Conservation (phyloP, 1,284 basidiomycete genomes). For the Puccinia novopanici region DNA sequence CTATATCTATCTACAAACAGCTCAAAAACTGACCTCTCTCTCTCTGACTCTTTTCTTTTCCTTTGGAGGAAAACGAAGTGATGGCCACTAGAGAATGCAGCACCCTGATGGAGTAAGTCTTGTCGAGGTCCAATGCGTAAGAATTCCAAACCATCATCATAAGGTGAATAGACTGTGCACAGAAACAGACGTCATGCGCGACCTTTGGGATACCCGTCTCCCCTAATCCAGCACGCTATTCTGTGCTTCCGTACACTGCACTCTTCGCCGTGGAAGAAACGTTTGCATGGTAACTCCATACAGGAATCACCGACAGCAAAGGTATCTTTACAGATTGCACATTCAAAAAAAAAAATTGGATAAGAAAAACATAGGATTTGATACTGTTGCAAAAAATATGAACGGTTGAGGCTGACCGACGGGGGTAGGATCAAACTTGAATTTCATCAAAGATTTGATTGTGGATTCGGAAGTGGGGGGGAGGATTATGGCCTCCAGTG, state of each 20-base stretch:
- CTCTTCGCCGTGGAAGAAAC: conserved; percentile 72
- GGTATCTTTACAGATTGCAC: conserved; percentile 57
- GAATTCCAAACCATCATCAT: no score
- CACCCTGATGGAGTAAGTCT: no score
- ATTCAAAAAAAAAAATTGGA: conserved; percentile 55
- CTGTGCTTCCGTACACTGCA: conserved; percentile 71
- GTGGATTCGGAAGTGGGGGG: conserved; percentile 74
- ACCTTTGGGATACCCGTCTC: no score
- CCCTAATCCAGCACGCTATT: no score
- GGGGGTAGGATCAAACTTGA: conserved; percentile 65
- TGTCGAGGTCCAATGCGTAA: no score
- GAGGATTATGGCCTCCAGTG: conserved; percentile 64
- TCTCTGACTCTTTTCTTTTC: no score
- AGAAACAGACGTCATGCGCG: no score
- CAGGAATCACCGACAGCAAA: conserved; percentile 53
- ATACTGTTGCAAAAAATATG: neutral
- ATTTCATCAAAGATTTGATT: conserved; percentile 67
- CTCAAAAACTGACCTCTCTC: no score
- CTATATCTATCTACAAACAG: no score
- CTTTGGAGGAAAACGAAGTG: no score
- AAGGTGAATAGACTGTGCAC: no score
- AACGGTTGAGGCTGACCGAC: conserved; percentile 3
- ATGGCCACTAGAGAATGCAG: no score
- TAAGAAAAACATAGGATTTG: neutral
- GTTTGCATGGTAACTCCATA: conserved; percentile 73